Evolutionary conservation across 495 filamentous ascomycete species (phyloP).

Genomic region (Rhizodiscina lignyota): DNA sequence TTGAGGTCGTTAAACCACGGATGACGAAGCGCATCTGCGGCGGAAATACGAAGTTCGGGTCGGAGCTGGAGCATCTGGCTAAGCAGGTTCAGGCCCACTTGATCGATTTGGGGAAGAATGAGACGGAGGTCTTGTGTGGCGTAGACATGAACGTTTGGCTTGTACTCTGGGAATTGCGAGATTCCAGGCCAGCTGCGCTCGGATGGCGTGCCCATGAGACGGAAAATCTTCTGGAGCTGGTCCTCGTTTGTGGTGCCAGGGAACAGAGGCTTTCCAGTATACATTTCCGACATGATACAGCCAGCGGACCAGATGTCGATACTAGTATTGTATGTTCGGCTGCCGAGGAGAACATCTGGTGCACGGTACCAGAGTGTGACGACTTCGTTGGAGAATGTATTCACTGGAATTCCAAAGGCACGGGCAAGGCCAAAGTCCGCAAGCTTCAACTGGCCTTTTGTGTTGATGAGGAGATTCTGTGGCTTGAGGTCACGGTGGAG

Average conservation of each 20-base stretch:
- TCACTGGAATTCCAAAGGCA: conserved; percentile 92
- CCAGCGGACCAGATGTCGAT: conserved; percentile 97
- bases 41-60: conserved; percentile 80
- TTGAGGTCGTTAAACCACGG: conserved; percentile 71
- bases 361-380: conserved; percentile 95
- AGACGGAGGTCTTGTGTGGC: conserved; percentile 78
- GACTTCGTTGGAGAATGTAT: conserved; percentile 96
- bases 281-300: conserved; percentile 99
- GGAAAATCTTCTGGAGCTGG: conserved; percentile 88
- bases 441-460: conserved; percentile 40
- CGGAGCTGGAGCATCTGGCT: conserved; percentile 82
- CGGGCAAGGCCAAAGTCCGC: conserved; percentile 87
- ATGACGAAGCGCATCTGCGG: conserved; percentile 68
- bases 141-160: conserved; percentile 81
- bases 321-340: conserved; percentile 86
- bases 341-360: conserved; percentile 81
- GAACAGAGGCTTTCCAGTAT: conserved; percentile 81
- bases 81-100: conserved; percentile 67
- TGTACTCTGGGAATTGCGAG: conserved; percentile 82
- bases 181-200: conserved; percentile 90
- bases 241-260: conserved; percentile 94
- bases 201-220: conserved; percentile 88
- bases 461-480: conserved; percentile 89
- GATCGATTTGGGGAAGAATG: conserved; percentile 83
- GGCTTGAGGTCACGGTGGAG: conserved; percentile 93